phyloP scores from a whole-genome alignment of 169 alveolate species.

The Eimeria tenella region DNA sequence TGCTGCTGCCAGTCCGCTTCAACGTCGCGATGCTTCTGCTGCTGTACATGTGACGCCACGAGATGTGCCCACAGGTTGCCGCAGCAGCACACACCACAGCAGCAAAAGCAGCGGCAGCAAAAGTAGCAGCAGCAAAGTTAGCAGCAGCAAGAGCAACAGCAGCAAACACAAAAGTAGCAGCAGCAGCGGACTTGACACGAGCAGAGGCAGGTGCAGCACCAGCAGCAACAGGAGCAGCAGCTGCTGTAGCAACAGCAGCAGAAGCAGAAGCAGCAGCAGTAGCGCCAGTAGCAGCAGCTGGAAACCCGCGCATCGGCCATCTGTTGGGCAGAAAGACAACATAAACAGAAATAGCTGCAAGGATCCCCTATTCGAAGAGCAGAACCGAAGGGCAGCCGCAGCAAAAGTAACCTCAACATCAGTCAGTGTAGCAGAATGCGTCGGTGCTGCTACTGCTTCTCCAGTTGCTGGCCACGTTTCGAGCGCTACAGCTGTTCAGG shows the following conservation, averaged over 20 bases:
- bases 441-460: not conserved
- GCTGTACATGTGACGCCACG: no score
- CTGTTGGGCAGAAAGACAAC: not conserved
- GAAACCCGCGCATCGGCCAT: not conserved
- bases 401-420: not conserved
- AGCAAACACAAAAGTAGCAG: not conserved
- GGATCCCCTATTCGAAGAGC: not conserved
- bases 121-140: not conserved
- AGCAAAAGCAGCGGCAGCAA: conserved; percentile 5
- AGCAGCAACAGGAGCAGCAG: conserved; percentile 25
- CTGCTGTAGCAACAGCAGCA: conserved; percentile 27
- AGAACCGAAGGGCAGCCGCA: not conserved
- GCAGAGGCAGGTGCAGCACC: conserved; percentile 2
- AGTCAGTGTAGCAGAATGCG: not conserved
- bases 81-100: not conserved
- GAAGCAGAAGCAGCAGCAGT: not conserved
- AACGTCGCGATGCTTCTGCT: not conserved
- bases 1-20: not conserved
- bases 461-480: not conserved
- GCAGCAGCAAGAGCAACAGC: conserved; percentile 1
- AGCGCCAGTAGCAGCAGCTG: not conserved
- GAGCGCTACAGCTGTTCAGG: no score
- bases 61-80: not conserved
- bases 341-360: no score
- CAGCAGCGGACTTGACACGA: not conserved